phyloP scores from a whole-genome alignment of 2,329 filamentous ascomycete species.

The Xylariaceae sp. region DNA sequence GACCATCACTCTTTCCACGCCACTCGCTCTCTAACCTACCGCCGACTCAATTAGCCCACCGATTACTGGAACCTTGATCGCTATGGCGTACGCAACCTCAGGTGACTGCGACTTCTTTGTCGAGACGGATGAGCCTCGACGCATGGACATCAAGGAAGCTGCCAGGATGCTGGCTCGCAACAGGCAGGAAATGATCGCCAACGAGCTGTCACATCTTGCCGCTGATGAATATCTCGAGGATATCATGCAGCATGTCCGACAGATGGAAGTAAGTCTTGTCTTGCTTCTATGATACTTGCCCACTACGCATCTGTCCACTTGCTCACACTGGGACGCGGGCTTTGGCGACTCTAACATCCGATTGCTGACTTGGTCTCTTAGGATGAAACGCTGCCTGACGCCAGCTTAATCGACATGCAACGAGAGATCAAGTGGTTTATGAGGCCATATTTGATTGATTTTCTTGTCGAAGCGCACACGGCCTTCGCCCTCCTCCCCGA shows the following conservation, averaged over 20 bases:
- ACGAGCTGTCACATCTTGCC: constrained; percentile 79
- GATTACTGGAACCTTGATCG: constrained; percentile 23
- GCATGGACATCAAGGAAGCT: constrained; percentile 67
- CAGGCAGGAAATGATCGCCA: constrained; percentile 80
- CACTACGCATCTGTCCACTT: too few species aligned
- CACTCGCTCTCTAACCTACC: constrained; percentile 27
- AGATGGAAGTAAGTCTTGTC: constrained; percentile 70
- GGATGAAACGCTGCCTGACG: constrained; percentile 87
- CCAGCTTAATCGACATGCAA: constrained; percentile 97
- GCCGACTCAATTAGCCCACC: constrained; percentile 27
- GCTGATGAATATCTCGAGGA: constrained; percentile 92
- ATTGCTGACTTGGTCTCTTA: constrained; percentile 25
- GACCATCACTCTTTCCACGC: constrained; percentile 41
- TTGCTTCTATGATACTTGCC: too few species aligned
- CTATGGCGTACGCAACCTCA: constrained; percentile 41
- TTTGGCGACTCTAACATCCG: too few species aligned
- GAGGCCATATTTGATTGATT: constrained; percentile 96
- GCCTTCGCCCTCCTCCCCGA: constrained; percentile 91
- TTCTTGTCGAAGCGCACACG: constrained; percentile 92
- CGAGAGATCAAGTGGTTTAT: constrained; percentile 99
- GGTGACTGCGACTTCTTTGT: constrained; percentile 49
- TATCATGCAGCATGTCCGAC: constrained; percentile 86
- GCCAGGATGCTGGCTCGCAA: constrained; percentile 73
- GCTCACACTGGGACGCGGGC: too few species aligned
- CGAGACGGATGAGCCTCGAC: constrained; percentile 49